Conservation (phyloP, 352 stramenopile genomes). For the Salisapilia sapeloensis region DNA sequence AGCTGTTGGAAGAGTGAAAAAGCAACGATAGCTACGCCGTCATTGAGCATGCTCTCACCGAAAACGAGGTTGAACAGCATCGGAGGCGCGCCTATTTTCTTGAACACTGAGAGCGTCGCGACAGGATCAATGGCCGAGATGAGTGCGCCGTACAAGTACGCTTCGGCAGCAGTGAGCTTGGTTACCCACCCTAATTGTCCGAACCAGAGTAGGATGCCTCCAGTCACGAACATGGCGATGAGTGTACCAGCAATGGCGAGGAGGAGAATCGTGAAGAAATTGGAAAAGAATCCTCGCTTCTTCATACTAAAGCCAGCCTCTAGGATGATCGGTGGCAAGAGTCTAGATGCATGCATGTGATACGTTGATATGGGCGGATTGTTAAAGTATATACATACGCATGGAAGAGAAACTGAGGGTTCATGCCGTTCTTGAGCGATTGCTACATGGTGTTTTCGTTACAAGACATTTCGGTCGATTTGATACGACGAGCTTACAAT, state of each 20-base stretch:
- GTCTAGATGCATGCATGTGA: too few relatives aligned
- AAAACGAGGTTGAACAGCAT: constrained; percentile 93
- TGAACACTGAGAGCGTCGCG: constrained; percentile 86
- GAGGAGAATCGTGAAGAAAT: constrained; percentile 77
- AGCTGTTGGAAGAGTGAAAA: constrained; percentile 71
- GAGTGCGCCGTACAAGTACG: constrained; percentile 83
- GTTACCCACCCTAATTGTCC: constrained; percentile 61
- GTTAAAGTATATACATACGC: constrained; percentile 17
- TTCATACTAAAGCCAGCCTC: constrained; percentile 82
- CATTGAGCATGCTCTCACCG: constrained; percentile 91
- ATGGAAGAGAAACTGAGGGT: constrained; percentile 73
- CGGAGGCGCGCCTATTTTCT: constrained; percentile 73
- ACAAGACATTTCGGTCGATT: too few relatives aligned
- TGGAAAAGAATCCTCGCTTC: constrained; percentile 76
- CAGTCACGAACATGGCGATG: constrained; percentile 65
- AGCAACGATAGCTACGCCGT: constrained; percentile 75
- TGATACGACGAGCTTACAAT: constrained; percentile 15
- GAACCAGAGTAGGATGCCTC: constrained; percentile 53
- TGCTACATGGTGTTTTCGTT: too few relatives aligned
- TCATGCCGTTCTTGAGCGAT: constrained; percentile 66
- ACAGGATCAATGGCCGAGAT: constrained; percentile 91
- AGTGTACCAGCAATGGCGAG: constrained; percentile 65
- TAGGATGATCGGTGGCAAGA: constrained; percentile 69
- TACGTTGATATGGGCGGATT: too few relatives aligned
- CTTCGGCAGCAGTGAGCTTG: constrained; percentile 70